A percentile compares a stretch with the other conserved stretches of the same genome.
These are phyloP conservation scores for Geum urbanum DNA, from an alignment of 306 rosid species.

Conservation along the genomic window DNA sequence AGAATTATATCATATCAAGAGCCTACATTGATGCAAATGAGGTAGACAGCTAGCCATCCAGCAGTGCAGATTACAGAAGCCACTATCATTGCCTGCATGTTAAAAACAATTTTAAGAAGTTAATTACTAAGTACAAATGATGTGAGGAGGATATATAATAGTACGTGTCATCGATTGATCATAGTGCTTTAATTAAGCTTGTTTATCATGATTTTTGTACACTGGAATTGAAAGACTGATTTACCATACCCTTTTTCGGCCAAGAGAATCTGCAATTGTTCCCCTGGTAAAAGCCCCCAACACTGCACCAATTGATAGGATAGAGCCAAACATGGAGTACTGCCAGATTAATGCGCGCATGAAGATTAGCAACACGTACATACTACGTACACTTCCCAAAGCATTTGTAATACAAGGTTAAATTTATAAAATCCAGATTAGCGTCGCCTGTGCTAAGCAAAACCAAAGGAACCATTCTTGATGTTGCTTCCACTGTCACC, in stretches of 20 bases:
- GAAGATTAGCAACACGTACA: conserved; percentile 1
- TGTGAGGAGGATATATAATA: too few relatives aligned
- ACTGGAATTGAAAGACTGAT: neutral
- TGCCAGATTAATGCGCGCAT: conserved; percentile 28
- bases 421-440: too few relatives aligned
- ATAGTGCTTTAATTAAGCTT: neutral
- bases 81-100: conserved; percentile 58
- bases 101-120: conserved; percentile 10
- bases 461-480: conserved; percentile 47
- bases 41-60: conserved; percentile 67
- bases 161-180: neutral
- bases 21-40: neutral
- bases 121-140: neutral
- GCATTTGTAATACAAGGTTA: neutral
- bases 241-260: conserved; percentile 65
- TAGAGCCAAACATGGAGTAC: conserved; percentile 83
- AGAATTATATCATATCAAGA: neutral
- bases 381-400: conserved; percentile 1
- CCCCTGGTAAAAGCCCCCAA: conserved; percentile 75
- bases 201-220: neutral
- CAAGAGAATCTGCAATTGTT: conserved; percentile 54
- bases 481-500: conserved; percentile 24
- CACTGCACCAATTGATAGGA: conserved; percentile 85
- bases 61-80: conserved; percentile 63
- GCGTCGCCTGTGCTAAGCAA: conserved; percentile 63